Base-by-base conservation (phyloP, 2,329 filamentous ascomycete genomes). In the Verruconis gallopava region DNA sequence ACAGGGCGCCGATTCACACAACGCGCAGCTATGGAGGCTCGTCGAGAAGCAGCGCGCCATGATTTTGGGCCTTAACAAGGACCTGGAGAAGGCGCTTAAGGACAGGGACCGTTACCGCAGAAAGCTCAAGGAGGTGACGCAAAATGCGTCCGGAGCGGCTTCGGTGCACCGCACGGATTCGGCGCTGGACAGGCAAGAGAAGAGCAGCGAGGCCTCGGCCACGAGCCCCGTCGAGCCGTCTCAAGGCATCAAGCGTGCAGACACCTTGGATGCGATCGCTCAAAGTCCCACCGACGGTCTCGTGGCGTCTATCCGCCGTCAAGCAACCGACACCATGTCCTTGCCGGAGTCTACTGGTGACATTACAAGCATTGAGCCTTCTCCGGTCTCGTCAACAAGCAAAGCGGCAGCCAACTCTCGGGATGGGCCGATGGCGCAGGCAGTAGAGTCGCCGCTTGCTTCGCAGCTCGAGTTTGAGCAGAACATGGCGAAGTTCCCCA, bases 1-100 rank as follows among this genome's bases (percentile, higher is more conserved):
- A 60, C 78, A 89, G 48, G 82, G 85, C 38, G 82, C 86, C 42
- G 76, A 84, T 4, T 81, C 85, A 50, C 91, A 96, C 56, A 96
- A 96, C 57, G 71, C 79, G 14, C 89, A 98, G 58, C 65, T 98
- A 53, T 98, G 91, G 91, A 80, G 86, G 39, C 66, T 98, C 37
- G 86, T 98, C 38, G 89, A 96, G 59, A 96, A 98, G 65, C 91
- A 98, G 61, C 74, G 89, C 47, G 78, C 85, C 13, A 88, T 98
- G 78, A 86, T 98, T 42, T 63, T 94, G 15, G 89, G 88, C 5
- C 69, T 98, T 48, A 95, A 96, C 56, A 93, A 91, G 59, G 91
- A 98, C 57, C 67, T 98, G 11, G 89, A 96, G 60, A 77, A 84
- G 40, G 79, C 88, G 1, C 62, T 94, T 49, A 93, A 93, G 57